Percentiles rank a stretch among this genome's conserved stretches.
These are phyloP conservation scores for Elsinoe australis DNA, from an alignment of 2,329 filamentous ascomycete species.

Conservation along the genomic window DNA sequence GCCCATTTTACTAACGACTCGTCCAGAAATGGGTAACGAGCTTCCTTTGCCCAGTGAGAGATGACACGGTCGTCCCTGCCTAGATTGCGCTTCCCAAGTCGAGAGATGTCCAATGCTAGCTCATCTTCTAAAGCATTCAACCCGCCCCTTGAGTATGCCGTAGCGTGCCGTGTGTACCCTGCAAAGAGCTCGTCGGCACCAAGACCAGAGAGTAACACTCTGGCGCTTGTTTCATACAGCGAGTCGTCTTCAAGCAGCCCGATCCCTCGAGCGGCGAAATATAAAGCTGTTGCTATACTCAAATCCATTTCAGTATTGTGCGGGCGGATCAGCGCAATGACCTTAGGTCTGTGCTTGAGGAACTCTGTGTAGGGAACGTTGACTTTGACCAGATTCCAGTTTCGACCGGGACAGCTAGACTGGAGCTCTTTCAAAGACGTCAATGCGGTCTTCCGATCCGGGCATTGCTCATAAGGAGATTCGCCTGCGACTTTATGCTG, in stretches of 20 bases:
- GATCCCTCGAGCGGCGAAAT: constrained; percentile 77
- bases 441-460: constrained; percentile 81
- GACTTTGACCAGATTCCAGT: constrained; percentile 79
- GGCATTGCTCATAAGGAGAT: constrained; percentile 68
- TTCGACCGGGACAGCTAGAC: constrained; percentile 58
- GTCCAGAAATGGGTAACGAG: constrained; percentile 83
- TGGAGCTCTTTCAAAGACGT: constrained; percentile 70
- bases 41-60: constrained; percentile 80
- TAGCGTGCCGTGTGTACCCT: constrained; percentile 77
- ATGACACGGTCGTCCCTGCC: constrained; percentile 90
- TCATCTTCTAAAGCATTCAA: constrained; percentile 70
- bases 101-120: constrained; percentile 72
- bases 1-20: constrained; percentile 79
- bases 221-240: constrained; percentile 60
- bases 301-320: constrained; percentile 99
- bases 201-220: constrained; percentile 82
- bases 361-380: constrained; percentile 77
- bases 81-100: constrained; percentile 87
- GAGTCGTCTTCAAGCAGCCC: constrained; percentile 35
- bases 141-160: constrained; percentile 62
- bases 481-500: constrained; percentile 24
- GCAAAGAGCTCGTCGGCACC: constrained; percentile 96
- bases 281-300: constrained; percentile 87
- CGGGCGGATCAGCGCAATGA: constrained; percentile 75
- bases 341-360: constrained; percentile 55